Evolutionary conservation across 306 rosid species (phyloP).

Genomic region (Citrullus mucosospermus): DNA sequence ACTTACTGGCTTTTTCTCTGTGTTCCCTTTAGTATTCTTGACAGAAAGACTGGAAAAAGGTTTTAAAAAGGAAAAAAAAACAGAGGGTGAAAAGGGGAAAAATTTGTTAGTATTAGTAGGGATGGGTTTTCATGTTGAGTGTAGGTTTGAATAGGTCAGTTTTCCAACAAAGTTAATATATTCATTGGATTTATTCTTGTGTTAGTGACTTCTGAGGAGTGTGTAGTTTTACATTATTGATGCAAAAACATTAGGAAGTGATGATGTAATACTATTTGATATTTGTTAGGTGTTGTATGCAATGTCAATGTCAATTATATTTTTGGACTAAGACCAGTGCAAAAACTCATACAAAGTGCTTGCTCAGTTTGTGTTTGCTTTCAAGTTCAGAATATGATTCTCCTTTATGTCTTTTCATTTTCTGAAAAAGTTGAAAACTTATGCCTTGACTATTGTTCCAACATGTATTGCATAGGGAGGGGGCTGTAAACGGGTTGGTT

Average conservation of each 20-base stretch:
- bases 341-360: not conserved
- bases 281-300: constrained; percentile 24
- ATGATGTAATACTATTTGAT: not conserved
- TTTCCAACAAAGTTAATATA: constrained; percentile 18
- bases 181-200: constrained; percentile 98
- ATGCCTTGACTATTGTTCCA: not conserved
- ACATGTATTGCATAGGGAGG: too few species aligned
- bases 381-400: constrained; percentile 1
- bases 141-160: constrained; percentile 27
- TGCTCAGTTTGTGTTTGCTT: not conserved
- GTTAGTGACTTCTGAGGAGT: constrained; percentile 45
- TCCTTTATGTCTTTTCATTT: not conserved
- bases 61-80: not conserved
- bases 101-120: not conserved
- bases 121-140: constrained; percentile 38
- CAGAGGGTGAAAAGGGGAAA: not conserved
- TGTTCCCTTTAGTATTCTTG: not conserved
- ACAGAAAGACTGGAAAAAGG: not conserved
- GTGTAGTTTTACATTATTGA: constrained; percentile 40
- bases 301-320: constrained; percentile 13
- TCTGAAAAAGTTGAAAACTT: not conserved
- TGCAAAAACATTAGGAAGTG: constrained; percentile 24
- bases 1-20: not conserved
- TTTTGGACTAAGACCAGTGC: constrained; percentile 1
- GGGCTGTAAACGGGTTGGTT: not conserved